Base-by-base conservation (phyloP, 2,329 filamentous ascomycete genomes). In the Hymenoscyphus linearis region DNA sequence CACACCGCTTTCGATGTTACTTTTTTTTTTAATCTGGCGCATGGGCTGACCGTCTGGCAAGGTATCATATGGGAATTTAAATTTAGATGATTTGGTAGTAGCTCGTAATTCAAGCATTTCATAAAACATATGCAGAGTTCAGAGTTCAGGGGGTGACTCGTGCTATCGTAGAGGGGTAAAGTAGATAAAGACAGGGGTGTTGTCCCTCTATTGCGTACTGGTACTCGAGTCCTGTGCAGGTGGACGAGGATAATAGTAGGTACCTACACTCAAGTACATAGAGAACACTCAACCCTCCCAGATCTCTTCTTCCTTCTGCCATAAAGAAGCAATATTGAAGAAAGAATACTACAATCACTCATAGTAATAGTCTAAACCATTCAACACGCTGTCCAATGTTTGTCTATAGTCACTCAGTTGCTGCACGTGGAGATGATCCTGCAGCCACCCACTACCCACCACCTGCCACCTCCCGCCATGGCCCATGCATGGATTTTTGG, bases 1-100 rank as follows among this genome's bases (percentile, higher is more conserved):
- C 34, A 34, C 36, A 55, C 34, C n/a, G 52, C 56, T 57, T 50
- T 44, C 36, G 35, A 59, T 59, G 37, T 50, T 60, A 47, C 55
- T 54, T 55, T 60, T 60, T 55, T 60, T 59, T 60, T 65, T 31
- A 31, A 31, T 31, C 40, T 56, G 60, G 60, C 52, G 60, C 44
- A 55, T 40, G 52, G 60, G 60, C 34, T 55, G 31, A 31, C 50
- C 35, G n/a, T 22, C 16, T 13, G 40, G 22, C 7, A 22, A 47
- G 40, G 5, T 25, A 47, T 18, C 40, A 47, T 47, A 22, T 18
- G 22, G 40, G 40, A 18, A 47, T 31, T 31, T 31, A 31, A 5
- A 47, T 47, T 47, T 25, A 47, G 40, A 47, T 47, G 40, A 47
- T 47, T n/a, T 47, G n/a, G 40, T 22, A 47, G 40, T 47, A 16